These are phyloP conservation scores for Ustilago bromivora DNA, from an alignment of 1,284 basidiomycete species.

Conservation along the genomic window DNA sequence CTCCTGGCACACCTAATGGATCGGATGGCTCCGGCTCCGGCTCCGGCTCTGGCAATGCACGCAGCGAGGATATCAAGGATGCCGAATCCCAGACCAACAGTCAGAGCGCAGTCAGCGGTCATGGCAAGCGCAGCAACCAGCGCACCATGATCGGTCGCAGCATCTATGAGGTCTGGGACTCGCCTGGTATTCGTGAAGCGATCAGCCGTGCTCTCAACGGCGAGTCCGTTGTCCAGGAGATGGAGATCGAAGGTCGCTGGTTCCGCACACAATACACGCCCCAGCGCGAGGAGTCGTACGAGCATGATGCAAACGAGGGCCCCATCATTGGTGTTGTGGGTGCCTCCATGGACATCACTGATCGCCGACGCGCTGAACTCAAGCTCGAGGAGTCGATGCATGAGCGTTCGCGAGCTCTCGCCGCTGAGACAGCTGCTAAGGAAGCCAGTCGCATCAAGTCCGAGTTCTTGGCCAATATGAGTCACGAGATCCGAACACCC, in stretches of 20 bases:
- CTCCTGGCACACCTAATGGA: slow-evolving; percentile 58
- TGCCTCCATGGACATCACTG: slow-evolving; percentile 70
- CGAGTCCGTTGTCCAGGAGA: slow-evolving; percentile 61
- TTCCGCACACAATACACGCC: slow-evolving; percentile 65
- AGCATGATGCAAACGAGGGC: slow-evolving; percentile 47
- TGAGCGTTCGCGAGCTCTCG: slow-evolving; percentile 66
- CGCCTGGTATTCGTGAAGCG: slow-evolving; percentile 52
- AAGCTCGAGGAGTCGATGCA: slow-evolving; percentile 66
- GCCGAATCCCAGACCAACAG: slow-evolving; percentile 52
- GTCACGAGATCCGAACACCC: slow-evolving; percentile 72
- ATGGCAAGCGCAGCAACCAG: slow-evolving; percentile 38
- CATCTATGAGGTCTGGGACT: slow-evolving; percentile 63
- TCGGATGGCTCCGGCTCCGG: slow-evolving; percentile 50
- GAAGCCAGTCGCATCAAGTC: slow-evolving; percentile 73
- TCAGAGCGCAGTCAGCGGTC: slow-evolving; percentile 48
- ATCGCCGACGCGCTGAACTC: slow-evolving; percentile 65
- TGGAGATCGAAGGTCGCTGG: slow-evolving; percentile 65
- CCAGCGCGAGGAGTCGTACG: slow-evolving; percentile 51
- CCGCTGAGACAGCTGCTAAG: slow-evolving; percentile 70
- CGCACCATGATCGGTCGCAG: slow-evolving; percentile 59
- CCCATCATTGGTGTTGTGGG: slow-evolving; percentile 68
- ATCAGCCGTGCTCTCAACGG: slow-evolving; percentile 58
- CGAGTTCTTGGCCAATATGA: slow-evolving; percentile 70
- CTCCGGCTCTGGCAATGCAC: slow-evolving; percentile 30
- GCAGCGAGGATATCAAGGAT: slow-evolving; percentile 48